phyloP scores from a whole-genome alignment of 768 basidiomycete species.

The Calvatia gigantea region DNA sequence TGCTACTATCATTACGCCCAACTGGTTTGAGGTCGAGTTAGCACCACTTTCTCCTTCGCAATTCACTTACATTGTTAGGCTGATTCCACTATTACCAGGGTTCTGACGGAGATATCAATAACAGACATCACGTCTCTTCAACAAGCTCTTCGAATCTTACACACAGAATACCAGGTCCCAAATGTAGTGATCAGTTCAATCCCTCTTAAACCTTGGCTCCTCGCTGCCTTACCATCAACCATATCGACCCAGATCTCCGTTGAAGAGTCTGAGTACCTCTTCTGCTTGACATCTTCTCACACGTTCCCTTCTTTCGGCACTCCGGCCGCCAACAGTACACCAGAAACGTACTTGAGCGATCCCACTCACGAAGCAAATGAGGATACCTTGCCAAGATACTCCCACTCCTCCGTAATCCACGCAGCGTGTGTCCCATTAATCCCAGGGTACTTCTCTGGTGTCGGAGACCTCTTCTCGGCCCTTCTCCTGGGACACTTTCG shows the following conservation, averaged over 20 bases:
- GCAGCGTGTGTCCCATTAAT: constrained; percentile 73
- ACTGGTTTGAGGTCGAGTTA: constrained; percentile 98
- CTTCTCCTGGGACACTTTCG: constrained; percentile 81
- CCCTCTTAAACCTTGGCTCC: constrained; percentile 63
- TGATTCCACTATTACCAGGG: constrained; percentile 37
- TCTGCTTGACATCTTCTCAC: constrained; percentile 83
- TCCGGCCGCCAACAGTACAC: constrained; percentile 2
- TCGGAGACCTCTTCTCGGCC: constrained; percentile 95
- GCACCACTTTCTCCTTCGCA: constrained; percentile 21
- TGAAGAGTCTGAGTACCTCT: constrained; percentile 46
- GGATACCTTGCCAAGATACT: not conserved
- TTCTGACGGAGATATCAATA: constrained; percentile 71
- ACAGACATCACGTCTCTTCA: constrained; percentile 64
- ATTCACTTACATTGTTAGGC: constrained; percentile 23
- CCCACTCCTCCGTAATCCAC: constrained; percentile 46
- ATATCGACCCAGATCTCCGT: constrained; percentile 31
- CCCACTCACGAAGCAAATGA: not conserved
- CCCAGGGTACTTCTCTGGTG: constrained; percentile 92
- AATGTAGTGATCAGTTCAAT: constrained; percentile 94
- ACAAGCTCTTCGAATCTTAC: constrained; percentile 67
- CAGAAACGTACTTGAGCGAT: not conserved
- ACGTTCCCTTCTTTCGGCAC: constrained; percentile 18
- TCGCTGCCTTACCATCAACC: constrained; percentile 43
- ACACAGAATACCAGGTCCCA: constrained; percentile 70
- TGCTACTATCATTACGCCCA: constrained; percentile 95